A percentile compares a stretch with the other conserved stretches of the same genome.
These are phyloP conservation scores for Porcisia hertigi DNA, from an alignment of 208 protist genomes.

Conservation along the genomic window DNA sequence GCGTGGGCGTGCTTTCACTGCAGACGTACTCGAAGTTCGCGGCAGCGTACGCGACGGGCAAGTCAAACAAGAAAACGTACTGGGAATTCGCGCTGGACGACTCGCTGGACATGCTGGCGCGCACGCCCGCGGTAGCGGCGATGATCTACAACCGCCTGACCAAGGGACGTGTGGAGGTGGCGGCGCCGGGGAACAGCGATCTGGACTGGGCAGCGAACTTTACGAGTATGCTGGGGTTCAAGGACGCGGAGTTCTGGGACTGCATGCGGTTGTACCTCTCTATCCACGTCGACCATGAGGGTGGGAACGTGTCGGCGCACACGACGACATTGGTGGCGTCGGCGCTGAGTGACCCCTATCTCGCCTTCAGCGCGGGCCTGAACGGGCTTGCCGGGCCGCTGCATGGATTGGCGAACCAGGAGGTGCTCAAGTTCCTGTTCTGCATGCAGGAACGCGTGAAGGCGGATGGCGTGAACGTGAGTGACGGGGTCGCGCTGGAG, in stretches of 20 bases:
- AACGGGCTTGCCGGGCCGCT: conserved; percentile 97
- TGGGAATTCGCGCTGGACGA: conserved; percentile 97
- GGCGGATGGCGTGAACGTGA: conserved; percentile 45
- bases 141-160: conserved; percentile 92
- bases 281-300: conserved; percentile 96
- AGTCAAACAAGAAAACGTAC: conserved; percentile 94
- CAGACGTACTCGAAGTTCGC: conserved; percentile 95
- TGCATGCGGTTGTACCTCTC: conserved; percentile 98
- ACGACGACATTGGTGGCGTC: conserved; percentile 96
- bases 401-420: conserved; percentile 98
- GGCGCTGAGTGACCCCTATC: conserved; percentile 98
- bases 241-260: conserved; percentile 92
- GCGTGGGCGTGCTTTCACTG: conserved; percentile 84
- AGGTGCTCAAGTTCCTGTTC: conserved; percentile 92
- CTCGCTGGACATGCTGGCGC: conserved; percentile 91
- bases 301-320: conserved; percentile 98
- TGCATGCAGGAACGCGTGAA: conserved; percentile 67
- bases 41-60: conserved; percentile 85
- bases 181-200: conserved; percentile 38
- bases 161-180: conserved; percentile 52
- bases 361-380: conserved; percentile 94
- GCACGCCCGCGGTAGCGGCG: conserved; percentile 86
- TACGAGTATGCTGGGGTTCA: conserved; percentile 93
- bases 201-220: conserved; percentile 97
- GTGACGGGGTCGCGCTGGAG: conserved; percentile 56